Evolutionary conservation across 176 grass and related monocot species (phyloP).

Genomic region (Ampelocalamus luodianensis): DNA sequence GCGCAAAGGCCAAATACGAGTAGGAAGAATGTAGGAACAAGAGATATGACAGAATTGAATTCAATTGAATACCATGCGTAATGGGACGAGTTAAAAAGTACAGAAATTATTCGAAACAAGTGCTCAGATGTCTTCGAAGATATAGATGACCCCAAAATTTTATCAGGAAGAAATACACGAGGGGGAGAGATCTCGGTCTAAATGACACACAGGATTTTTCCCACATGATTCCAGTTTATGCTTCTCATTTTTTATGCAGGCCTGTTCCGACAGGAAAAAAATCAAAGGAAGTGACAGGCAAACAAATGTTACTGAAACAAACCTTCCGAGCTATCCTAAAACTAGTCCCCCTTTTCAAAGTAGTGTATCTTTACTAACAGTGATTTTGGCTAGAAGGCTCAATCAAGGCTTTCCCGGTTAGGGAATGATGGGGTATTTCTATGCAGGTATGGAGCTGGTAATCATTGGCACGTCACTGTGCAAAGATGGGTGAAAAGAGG

Average conservation of each 20-base stretch:
- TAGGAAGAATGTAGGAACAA: too few species aligned
- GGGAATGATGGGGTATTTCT: neutral
- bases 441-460: neutral
- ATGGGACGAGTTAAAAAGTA: too few species aligned
- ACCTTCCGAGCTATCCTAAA: neutral
- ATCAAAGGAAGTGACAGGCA: neutral
- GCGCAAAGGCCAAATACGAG: too few species aligned
- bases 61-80: too few species aligned
- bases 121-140: too few species aligned
- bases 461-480: conserved; percentile 37
- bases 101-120: too few species aligned
- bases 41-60: too few species aligned
- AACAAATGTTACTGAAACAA: neutral
- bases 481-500: neutral
- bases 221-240: too few species aligned
- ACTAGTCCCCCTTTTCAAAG: neutral
- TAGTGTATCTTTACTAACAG: neutral
- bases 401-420: neutral
- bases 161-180: too few species aligned
- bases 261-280: neutral
- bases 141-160: too few species aligned
- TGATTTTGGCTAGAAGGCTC: neutral
- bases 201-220: too few species aligned
- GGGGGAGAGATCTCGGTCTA: too few species aligned
- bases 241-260: neutral